These are phyloP conservation scores for Bauhinia variegata DNA, from an alignment of 306 rosid genomes.

Conservation along the genomic window DNA sequence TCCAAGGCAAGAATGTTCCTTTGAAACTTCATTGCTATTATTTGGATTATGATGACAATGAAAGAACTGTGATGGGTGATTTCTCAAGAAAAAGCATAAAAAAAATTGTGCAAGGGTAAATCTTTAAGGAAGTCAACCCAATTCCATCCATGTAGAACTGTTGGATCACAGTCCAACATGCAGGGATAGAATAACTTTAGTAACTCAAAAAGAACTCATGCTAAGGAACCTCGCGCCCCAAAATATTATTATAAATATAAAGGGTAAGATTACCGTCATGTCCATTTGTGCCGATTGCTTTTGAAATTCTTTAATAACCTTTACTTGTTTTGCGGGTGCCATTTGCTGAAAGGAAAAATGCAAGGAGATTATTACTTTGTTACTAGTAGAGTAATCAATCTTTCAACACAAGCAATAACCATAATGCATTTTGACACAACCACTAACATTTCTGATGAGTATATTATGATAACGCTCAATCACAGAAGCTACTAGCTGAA, in stretches of 20 bases:
- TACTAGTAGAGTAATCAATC: background rate
- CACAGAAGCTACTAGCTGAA: too few relatives aligned
- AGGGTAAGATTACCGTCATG: constrained; percentile 75
- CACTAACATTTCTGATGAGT: background rate
- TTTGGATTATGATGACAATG: too few relatives aligned
- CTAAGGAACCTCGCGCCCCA: background rate
- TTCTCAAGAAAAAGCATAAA: background rate
- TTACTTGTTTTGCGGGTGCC: constrained; percentile 93
- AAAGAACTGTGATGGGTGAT: background rate
- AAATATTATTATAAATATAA: constrained; percentile 19
- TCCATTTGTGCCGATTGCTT: constrained; percentile 95
- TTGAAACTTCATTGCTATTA: background rate
- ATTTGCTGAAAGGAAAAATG: constrained; percentile 71
- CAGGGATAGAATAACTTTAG: too few relatives aligned
- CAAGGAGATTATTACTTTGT: constrained; percentile 27
- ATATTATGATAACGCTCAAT: background rate
- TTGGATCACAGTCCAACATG: too few relatives aligned
- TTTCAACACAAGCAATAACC: background rate
- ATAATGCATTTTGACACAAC: background rate
- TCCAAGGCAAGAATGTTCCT: background rate
- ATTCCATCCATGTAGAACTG: too few relatives aligned
- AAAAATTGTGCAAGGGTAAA: background rate
- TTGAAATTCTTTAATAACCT: constrained; percentile 86
- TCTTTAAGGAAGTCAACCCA: background rate
- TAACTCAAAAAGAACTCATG: background rate